Evolutionary conservation across 805 yeast species (phyloP).

Genomic region (Kodamaea lidongshanica): DNA sequence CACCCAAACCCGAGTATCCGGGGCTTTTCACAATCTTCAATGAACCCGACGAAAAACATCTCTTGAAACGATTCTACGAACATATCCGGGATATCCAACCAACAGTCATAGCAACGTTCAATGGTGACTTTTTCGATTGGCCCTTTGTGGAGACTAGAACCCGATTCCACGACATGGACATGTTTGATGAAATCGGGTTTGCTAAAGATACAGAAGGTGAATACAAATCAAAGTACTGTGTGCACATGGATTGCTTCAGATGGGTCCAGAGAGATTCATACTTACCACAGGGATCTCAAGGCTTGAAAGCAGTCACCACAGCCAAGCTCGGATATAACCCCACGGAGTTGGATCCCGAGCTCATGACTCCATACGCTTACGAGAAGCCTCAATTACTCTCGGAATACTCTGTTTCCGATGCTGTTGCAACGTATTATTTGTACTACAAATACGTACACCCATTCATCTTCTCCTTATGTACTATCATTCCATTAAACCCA

Average conservation of each 20-base stretch:
- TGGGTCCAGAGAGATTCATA: conserved; percentile 99
- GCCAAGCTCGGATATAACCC: conserved; percentile 95
- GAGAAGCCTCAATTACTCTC: conserved; percentile 89
- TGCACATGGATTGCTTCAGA: conserved; percentile 93
- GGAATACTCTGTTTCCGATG: conserved; percentile 98
- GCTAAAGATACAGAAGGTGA: conserved; percentile 85
- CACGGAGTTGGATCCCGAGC: conserved; percentile 91
- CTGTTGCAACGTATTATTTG: conserved; percentile 94
- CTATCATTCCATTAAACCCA: conserved; percentile 91
- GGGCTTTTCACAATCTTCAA: conserved; percentile 87
- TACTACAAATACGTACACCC: conserved; percentile 97
- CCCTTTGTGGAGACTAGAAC: conserved; percentile 94
- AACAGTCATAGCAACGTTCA: conserved; percentile 95
- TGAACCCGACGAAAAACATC: conserved; percentile 75
- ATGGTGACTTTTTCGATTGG: conserved; percentile 99
- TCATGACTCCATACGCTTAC: conserved; percentile 96
- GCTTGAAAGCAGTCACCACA: conserved; percentile 95
- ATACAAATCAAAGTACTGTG: conserved; percentile 86
- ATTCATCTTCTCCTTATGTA: conserved; percentile 89
- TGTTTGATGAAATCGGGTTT: conserved; percentile 93
- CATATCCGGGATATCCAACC: conserved; percentile 86
- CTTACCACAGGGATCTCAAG: conserved; percentile 97
- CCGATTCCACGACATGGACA: conserved; percentile 71
- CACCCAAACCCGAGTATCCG: conserved; percentile 94
- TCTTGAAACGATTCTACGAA: conserved; percentile 74